Evolutionary conservation across 352 stramenopile genomes (phyloP).

Genomic region (Phytophthora pisi): DNA sequence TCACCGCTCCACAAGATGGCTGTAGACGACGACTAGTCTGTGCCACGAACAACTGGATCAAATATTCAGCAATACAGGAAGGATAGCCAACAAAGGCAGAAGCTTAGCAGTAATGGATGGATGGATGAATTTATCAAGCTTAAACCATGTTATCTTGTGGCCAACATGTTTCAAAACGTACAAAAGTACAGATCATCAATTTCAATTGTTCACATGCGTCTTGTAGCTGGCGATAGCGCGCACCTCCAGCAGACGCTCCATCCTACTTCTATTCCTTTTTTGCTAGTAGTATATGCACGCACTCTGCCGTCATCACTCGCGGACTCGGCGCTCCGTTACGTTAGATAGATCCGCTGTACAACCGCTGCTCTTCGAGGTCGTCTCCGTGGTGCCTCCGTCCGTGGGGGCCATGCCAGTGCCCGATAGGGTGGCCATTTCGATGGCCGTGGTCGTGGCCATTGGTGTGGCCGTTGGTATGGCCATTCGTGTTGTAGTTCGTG

Average conservation of each 20-base stretch:
- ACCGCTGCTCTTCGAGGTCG: constrained; percentile 33
- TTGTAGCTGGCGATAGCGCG: constrained; percentile 5
- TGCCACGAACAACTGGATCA: too few relatives aligned
- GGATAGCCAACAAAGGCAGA: not conserved
- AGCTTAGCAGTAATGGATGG: not conserved
- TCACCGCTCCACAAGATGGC: constrained; percentile 59
- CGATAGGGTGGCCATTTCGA: constrained; percentile 21
- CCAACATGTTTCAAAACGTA: not conserved
- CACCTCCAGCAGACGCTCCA: constrained; percentile 16
- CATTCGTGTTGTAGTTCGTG: constrained; percentile 23
- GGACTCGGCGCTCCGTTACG: constrained; percentile 4
- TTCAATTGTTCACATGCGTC: constrained; percentile 33
- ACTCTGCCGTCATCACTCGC: constrained; percentile 2
- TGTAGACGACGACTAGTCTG: constrained; percentile 38
- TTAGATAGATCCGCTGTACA: constrained; percentile 42
- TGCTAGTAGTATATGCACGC: constrained; percentile 28
- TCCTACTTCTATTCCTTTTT: constrained; percentile 34
- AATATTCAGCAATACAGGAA: not conserved
- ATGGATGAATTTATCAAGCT: not conserved
- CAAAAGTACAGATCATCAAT: constrained; percentile 28
- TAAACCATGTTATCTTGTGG: too few relatives aligned
- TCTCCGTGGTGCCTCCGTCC: constrained; percentile 29
- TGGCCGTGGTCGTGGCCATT: constrained; percentile 18
- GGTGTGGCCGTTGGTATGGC: constrained; percentile 16
- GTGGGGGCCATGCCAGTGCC: constrained; percentile 27